Conservation (phyloP, 768 basidiomycete genomes). For the Calvatia gigantea region DNA sequence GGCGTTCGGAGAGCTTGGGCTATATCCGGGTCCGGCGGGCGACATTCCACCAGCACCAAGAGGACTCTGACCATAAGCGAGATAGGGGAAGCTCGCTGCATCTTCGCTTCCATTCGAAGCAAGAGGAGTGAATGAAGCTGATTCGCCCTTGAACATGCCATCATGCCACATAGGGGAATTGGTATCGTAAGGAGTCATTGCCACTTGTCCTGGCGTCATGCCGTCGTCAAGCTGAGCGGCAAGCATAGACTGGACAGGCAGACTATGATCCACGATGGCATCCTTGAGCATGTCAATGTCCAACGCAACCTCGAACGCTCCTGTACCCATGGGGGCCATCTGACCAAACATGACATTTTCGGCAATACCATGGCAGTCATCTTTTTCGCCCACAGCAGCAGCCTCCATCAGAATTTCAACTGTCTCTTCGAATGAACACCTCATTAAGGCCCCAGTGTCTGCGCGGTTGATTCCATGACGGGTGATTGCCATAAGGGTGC, state of each 20-base stretch:
- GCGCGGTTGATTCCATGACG: constrained; percentile 99
- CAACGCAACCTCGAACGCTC: constrained; percentile 91
- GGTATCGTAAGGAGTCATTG: constrained; percentile 95
- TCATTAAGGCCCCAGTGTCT: constrained; percentile 98
- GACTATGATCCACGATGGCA: constrained; percentile 92
- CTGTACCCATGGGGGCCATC: constrained; percentile 99
- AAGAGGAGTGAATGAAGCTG: constrained; percentile 93
- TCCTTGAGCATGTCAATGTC: constrained; percentile 99
- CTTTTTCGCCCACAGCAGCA: constrained; percentile 95
- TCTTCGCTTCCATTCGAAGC: constrained; percentile 86
- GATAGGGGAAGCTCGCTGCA: constrained; percentile 64
- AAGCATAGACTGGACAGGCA: constrained; percentile 81
- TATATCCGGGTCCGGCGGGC: constrained; percentile 83
- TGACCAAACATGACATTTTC: constrained; percentile 99
- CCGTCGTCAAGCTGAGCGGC: constrained; percentile 79
- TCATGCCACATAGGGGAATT: constrained; percentile 86
- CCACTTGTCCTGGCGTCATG: constrained; percentile 89
- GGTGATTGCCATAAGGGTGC: constrained; percentile 95
- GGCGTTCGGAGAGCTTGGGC: constrained; percentile 86
- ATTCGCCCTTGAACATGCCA: constrained; percentile 73
- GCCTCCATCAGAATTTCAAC: constrained; percentile 99
- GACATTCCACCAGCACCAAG: constrained; percentile 84
- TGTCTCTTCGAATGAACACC: constrained; percentile 99
- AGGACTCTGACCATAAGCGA: constrained; percentile 84
- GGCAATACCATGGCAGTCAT: constrained; percentile 97